Conservation (phyloP, 2,329 filamentous ascomycete genomes). For the Nectriaceae sp. region DNA sequence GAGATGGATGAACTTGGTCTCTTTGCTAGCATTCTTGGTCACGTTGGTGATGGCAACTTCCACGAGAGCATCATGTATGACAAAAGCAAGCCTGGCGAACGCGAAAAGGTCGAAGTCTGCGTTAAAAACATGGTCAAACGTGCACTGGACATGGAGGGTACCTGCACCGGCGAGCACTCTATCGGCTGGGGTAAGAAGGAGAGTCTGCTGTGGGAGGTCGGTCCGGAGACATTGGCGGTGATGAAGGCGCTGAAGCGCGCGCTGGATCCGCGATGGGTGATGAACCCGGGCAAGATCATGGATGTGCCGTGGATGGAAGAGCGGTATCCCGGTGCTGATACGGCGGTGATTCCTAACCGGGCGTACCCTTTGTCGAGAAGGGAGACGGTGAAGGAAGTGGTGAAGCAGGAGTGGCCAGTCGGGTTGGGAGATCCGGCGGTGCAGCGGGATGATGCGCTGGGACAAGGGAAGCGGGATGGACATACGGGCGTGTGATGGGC, state of each 20-base stretch:
- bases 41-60: slow-evolving; percentile 94
- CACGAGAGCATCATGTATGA: slow-evolving; percentile 92
- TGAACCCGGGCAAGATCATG: slow-evolving; percentile 94
- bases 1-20: slow-evolving; percentile 84
- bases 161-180: slow-evolving; percentile 86
- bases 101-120: slow-evolving; percentile 74
- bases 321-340: slow-evolving; percentile 17
- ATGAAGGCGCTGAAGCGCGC: slow-evolving; percentile 85
- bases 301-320: slow-evolving; percentile 54
- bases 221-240: slow-evolving; percentile 75
- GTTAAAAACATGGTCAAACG: slow-evolving; percentile 89
- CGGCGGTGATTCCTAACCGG: slow-evolving; percentile 26
- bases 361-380: slow-evolving; percentile 10
- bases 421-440: neutral
- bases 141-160: slow-evolving; percentile 93
- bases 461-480: neutral
- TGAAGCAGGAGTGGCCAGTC: neutral
- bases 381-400: neutral
- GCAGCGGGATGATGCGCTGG: neutral
- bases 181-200: slow-evolving; percentile 86
- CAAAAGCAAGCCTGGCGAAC: slow-evolving; percentile 66
- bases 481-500: neutral
- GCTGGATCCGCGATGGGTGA: slow-evolving; percentile 81
- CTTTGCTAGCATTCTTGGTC: slow-evolving; percentile 85
- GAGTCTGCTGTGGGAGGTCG: slow-evolving; percentile 76